Conservation (phyloP, 495 filamentous ascomycete species). For the Xylaria sp. region DNA sequence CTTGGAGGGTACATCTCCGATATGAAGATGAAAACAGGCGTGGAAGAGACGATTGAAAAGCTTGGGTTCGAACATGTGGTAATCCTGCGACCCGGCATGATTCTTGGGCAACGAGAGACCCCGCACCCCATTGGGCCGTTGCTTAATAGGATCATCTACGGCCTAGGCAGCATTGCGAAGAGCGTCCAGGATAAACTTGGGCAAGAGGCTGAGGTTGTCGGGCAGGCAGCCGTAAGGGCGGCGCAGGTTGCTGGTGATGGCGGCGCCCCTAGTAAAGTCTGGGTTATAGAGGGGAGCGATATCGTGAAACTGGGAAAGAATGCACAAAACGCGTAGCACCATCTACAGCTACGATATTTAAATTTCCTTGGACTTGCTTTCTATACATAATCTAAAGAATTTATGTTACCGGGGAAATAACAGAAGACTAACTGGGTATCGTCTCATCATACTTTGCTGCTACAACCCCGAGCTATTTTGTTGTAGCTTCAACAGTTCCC, state of each 20-base stretch:
- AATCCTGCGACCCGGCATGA: slow-evolving; percentile 71
- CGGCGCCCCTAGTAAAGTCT: background rate
- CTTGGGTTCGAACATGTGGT: slow-evolving; percentile 72
- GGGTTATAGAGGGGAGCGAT: slow-evolving; percentile 1
- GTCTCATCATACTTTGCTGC: background rate
- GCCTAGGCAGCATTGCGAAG: slow-evolving; percentile 52
- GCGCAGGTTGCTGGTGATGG: slow-evolving; percentile 36
- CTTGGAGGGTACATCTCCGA: slow-evolving; percentile 35
- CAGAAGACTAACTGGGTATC: background rate
- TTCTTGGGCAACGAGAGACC: slow-evolving; percentile 63
- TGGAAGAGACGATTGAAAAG: slow-evolving; percentile 70
- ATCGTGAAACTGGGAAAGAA: background rate
- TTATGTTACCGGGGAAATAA: background rate
- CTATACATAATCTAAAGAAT: background rate
- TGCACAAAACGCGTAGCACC: background rate
- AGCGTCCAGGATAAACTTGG: slow-evolving; percentile 69
- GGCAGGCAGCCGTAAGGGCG: slow-evolving; percentile 65
- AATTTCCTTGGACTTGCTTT: background rate
- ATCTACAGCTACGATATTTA: too few species aligned
- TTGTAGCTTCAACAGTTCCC: slow-evolving; percentile 27
- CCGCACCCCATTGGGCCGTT: background rate
- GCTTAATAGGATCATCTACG: slow-evolving; percentile 56
- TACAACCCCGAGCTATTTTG: background rate
- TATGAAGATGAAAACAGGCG: slow-evolving; percentile 71
- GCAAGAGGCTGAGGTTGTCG: slow-evolving; percentile 73